These are phyloP conservation scores for Candida freyschussii DNA, from an alignment of 1,139 yeast genomes.

Conservation along the genomic window DNA sequence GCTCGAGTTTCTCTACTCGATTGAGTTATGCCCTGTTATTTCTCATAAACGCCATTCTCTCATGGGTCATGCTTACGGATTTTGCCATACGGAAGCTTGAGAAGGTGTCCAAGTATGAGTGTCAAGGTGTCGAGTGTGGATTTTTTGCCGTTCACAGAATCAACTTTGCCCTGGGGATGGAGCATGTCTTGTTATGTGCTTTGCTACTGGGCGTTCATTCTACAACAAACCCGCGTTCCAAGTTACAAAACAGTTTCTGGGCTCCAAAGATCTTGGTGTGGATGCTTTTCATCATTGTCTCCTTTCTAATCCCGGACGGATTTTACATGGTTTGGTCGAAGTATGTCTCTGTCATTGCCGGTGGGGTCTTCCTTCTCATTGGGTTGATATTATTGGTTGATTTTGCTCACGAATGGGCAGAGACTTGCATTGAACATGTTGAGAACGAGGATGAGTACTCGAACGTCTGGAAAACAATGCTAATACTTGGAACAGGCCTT, in stretches of 20 bases:
- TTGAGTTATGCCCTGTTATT: slow-evolving; percentile 79
- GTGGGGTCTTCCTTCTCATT: slow-evolving; percentile 80
- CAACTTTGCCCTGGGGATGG: slow-evolving; percentile 78
- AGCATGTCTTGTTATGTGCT: slow-evolving; percentile 70
- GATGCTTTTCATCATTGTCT: slow-evolving; percentile 49
- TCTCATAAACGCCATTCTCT: slow-evolving; percentile 69
- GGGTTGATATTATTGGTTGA: slow-evolving; percentile 90
- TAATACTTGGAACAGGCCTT: slow-evolving; percentile 79
- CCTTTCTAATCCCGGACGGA: slow-evolving; percentile 79
- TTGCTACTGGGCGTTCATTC: slow-evolving; percentile 71
- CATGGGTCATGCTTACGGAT: slow-evolving; percentile 90
- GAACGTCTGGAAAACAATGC: slow-evolving; percentile 68
- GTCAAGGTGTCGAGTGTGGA: slow-evolving; percentile 87
- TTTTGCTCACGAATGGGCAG: slow-evolving; percentile 99
- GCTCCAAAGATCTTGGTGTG: slow-evolving; percentile 64
- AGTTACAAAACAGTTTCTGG: slow-evolving; percentile 92
- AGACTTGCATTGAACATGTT: slow-evolving; percentile 84
- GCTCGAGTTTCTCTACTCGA: slow-evolving; percentile 65
- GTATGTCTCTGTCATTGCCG: slow-evolving; percentile 77
- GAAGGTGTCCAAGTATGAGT: slow-evolving; percentile 62
- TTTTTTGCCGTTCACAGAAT: slow-evolving; percentile 90
- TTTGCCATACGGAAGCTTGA: slow-evolving; percentile 75
- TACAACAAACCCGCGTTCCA: slow-evolving; percentile 74
- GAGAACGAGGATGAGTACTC: slow-evolving; percentile 76
- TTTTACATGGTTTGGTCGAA: slow-evolving; percentile 91